A percentile compares a stretch with the other conserved stretches of the same genome.
phyloP scores from a whole-genome alignment of 176 grass and related monocot genomes.

The Rhipidocladum racemiflorum region DNA sequence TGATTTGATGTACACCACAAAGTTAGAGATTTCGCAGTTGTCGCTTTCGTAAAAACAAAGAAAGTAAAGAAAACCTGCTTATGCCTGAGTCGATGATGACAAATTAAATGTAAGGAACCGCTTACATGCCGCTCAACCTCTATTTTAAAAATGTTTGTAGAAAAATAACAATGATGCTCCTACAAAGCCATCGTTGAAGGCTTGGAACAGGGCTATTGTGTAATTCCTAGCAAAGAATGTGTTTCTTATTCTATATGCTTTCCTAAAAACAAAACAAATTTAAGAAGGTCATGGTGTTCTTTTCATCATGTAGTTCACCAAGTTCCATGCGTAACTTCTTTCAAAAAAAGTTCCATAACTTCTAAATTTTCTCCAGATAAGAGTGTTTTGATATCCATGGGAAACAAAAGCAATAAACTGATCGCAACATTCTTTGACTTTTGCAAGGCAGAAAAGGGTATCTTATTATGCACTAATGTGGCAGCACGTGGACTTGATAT shows the following conservation, averaged over 20 bases:
- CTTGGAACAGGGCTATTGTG: slow-evolving; percentile 87
- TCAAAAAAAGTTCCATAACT: too few species aligned
- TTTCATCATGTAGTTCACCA: slow-evolving; percentile 96
- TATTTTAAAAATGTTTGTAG: not conserved
- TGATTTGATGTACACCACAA: slow-evolving; percentile 30
- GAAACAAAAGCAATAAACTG: slow-evolving; percentile 95
- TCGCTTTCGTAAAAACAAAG: slow-evolving; percentile 90
- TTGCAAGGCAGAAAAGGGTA: slow-evolving; percentile 89
- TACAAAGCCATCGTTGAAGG: slow-evolving; percentile 90
- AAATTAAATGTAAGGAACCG: slow-evolving; percentile 61
- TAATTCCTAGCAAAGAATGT: slow-evolving; percentile 83
- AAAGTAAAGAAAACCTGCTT: too few species aligned
- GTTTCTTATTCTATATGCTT: slow-evolving; percentile 86
- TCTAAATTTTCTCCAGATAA: slow-evolving; percentile 74
- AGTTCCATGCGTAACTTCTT: slow-evolving; percentile 85
- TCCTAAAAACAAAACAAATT: slow-evolving; percentile 83
- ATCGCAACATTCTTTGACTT: slow-evolving; percentile 90
- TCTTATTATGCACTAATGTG: slow-evolving; percentile 89
- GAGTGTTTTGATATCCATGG: slow-evolving; percentile 92
- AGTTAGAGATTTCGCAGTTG: slow-evolving; percentile 92
- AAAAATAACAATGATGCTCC: slow-evolving; percentile 29
- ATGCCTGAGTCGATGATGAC: slow-evolving; percentile 81
- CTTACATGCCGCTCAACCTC: not conserved
- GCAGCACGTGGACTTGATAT: too few species aligned
- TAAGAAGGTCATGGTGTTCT: too few species aligned